phyloP scores from a whole-genome alignment of 345 rosid species.

The Atalantia buxifolia region DNA sequence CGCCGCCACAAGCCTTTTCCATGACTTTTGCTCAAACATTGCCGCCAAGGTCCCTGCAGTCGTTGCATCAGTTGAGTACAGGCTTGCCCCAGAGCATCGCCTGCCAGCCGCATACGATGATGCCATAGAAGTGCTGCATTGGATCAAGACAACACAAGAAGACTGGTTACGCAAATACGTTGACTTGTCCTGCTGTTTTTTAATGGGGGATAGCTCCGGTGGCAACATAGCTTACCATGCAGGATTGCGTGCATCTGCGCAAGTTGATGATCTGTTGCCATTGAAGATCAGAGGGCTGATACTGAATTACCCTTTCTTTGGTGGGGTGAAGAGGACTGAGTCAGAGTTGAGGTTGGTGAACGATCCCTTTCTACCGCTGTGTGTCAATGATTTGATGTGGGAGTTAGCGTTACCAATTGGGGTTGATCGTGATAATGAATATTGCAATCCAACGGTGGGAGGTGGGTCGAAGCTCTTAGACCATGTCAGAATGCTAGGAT shows the following conservation, averaged over 20 bases:
- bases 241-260: conserved; percentile 33
- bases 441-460: conserved; percentile 8
- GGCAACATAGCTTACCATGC: conserved; percentile 52
- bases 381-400: conserved; percentile 50
- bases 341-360: conserved; percentile 42
- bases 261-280: conserved; percentile 25
- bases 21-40: conserved; percentile 38
- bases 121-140: conserved; percentile 40
- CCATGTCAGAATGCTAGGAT: conserved; percentile 23
- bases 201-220: conserved; percentile 62
- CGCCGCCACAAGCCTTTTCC: conserved; percentile 10
- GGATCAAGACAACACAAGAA: conserved; percentile 28
- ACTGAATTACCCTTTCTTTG: conserved; percentile 57
- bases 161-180: conserved; percentile 38
- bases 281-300: conserved; percentile 61
- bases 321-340: conserved; percentile 42
- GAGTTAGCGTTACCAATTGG: conserved; percentile 47
- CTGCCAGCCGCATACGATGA: conserved; percentile 69
- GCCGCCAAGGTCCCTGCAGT: conserved; percentile 28
- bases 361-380: conserved; percentile 26
- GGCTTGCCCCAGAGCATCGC: conserved; percentile 64
- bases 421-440: conserved; percentile 52
- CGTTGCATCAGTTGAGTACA: conserved; percentile 45
- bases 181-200: conserved; percentile 33
- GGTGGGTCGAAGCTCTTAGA: conserved; percentile 27